Evolutionary conservation across 129 eudicot genomes (phyloP).

Genomic region (Arctium minus): DNA sequence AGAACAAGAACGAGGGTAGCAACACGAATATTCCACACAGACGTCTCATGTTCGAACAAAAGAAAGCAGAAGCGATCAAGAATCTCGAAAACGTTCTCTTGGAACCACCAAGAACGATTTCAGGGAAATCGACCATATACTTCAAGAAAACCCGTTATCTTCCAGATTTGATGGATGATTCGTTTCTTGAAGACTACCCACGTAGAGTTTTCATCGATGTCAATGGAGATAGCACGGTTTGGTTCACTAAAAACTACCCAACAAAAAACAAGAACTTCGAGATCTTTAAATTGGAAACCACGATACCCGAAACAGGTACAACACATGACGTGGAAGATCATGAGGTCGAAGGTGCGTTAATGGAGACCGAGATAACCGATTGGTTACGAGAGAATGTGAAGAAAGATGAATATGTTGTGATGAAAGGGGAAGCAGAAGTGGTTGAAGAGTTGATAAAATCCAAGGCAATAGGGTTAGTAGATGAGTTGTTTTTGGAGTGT

Average conservation of each 20-base stretch:
- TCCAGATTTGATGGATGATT: constrained; percentile 55
- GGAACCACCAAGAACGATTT: constrained; percentile 58
- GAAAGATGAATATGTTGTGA: constrained; percentile 65
- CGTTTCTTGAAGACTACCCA: constrained; percentile 52
- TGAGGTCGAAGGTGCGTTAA: not conserved
- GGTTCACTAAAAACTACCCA: constrained; percentile 69
- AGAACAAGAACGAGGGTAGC: not conserved
- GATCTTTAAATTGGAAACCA: constrained; percentile 42
- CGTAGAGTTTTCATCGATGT: constrained; percentile 61
- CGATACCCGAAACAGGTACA: constrained; percentile 5
- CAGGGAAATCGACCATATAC: constrained; percentile 37
- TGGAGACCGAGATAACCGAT: constrained; percentile 42
- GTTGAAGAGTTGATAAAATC: constrained; percentile 55
- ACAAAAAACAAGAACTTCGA: constrained; percentile 54
- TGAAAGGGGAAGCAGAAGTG: constrained; percentile 76
- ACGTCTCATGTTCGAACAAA: constrained; percentile 27
- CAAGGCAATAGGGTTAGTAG: constrained; percentile 48
- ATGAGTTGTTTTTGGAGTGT: constrained; percentile 65
- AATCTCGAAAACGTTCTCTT: constrained; percentile 57
- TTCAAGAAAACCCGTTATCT: constrained; percentile 30
- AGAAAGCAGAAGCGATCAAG: constrained; percentile 41
- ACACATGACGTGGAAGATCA: not conserved
- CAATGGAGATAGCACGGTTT: constrained; percentile 31
- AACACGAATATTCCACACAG: constrained; percentile 9
- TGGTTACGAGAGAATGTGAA: constrained; percentile 62